A percentile compares a stretch with the other conserved stretches of the same genome.
Conservation (phyloP, 176 grass and related monocot species). For the Urochloa ruziziensis region DNA sequence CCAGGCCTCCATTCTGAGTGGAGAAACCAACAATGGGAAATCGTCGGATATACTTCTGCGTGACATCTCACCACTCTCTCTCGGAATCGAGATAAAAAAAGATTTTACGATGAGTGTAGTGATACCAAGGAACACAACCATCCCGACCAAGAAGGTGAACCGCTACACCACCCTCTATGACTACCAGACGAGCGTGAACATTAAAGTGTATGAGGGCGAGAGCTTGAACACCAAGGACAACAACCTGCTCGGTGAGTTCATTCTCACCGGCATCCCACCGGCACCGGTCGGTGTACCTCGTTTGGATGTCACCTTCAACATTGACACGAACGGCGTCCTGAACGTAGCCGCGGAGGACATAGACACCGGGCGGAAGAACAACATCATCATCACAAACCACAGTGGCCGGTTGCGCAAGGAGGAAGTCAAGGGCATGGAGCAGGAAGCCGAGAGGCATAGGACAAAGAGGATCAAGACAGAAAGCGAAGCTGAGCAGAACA, state of each 20-base stretch:
- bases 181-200: conserved; percentile 9
- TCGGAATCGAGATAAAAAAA: not conserved
- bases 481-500: not conserved
- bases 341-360: conserved; percentile 38
- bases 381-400: conserved; percentile 44
- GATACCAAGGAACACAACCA: conserved; percentile 55
- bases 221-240: conserved; percentile 29
- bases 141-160: conserved; percentile 30
- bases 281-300: conserved; percentile 22
- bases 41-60: conserved; percentile 23
- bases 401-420: conserved; percentile 42
- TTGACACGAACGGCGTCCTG: conserved; percentile 37
- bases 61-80: conserved; percentile 46
- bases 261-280: conserved; percentile 24
- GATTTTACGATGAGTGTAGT: not conserved
- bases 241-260: conserved; percentile 40
- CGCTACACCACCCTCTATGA: conserved; percentile 16
- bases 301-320: conserved; percentile 37
- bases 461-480: not conserved
- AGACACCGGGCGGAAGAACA: conserved; percentile 25
- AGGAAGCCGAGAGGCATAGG: not conserved
- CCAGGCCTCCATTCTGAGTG: conserved; percentile 30
- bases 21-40: not conserved
- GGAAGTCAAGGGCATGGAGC: conserved; percentile 44
- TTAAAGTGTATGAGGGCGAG: conserved; percentile 51